Conservation (phyloP, 192 early-diverging fungal species). For the Gigaspora rosea region DNA sequence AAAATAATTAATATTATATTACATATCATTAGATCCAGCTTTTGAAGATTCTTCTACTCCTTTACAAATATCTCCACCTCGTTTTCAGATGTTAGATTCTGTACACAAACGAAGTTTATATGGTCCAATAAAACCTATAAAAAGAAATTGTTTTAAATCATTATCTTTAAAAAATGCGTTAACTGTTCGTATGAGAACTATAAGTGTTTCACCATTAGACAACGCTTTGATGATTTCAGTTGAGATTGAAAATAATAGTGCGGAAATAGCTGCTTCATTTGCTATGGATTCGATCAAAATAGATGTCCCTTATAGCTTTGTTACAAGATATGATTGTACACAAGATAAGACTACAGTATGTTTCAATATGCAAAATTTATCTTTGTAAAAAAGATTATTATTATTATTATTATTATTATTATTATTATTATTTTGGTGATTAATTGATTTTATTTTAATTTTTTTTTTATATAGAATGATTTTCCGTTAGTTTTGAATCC, state of each 20-base stretch:
- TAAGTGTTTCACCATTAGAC: constrained; percentile 53
- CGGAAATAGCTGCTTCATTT: constrained; percentile 50
- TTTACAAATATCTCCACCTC: constrained; percentile 31
- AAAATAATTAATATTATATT: background rate
- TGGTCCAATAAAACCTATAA: constrained; percentile 32
- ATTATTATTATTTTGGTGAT: background rate
- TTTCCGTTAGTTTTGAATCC: constrained; percentile 51
- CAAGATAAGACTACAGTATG: constrained; percentile 34
- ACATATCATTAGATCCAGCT: constrained; percentile 1
- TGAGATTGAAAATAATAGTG: constrained; percentile 56
- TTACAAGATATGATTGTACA: constrained; percentile 43
- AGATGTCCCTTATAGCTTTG: constrained; percentile 54
- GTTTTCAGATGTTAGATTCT: constrained; percentile 3
- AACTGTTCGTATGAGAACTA: constrained; percentile 58
- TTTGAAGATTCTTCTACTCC: constrained; percentile 26
- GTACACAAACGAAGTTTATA: constrained; percentile 38
- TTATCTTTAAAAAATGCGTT: constrained; percentile 52
- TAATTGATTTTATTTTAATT: too few relatives aligned
- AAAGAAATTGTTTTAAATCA: constrained; percentile 41
- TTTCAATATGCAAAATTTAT: too few relatives aligned
- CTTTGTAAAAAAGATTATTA: too few relatives aligned
- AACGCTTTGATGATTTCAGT: constrained; percentile 64
- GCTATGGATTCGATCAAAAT: constrained; percentile 50
- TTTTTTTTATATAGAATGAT: constrained; percentile 26
- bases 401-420: background rate